Conservation (phyloP, 148 eudicot genomes). For the Vaccinium macrocarpon region DNA sequence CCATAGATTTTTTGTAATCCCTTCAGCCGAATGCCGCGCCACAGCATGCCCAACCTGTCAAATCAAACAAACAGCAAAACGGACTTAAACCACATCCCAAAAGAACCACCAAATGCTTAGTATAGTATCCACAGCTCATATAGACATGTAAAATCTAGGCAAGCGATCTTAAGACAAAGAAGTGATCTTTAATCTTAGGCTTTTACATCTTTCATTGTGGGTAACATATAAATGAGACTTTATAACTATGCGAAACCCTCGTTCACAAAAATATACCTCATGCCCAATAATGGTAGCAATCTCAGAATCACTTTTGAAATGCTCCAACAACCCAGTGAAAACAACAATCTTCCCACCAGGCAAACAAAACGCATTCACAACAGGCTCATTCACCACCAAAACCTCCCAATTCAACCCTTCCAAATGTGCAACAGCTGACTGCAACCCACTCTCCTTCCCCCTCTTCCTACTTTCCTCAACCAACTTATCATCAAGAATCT, state of each 20-base stretch:
- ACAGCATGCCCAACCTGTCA: slow-evolving; percentile 86
- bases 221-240: not conserved
- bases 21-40: slow-evolving; percentile 83
- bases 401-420: slow-evolving; percentile 91
- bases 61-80: slow-evolving; percentile 7
- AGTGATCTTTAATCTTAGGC: not conserved
- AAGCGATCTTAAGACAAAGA: not conserved
- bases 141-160: not conserved
- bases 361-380: slow-evolving; percentile 81
- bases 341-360: slow-evolving; percentile 98
- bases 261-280: slow-evolving; percentile 53
- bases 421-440: slow-evolving; percentile 53
- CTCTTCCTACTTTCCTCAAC: slow-evolving; percentile 69
- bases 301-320: slow-evolving; percentile 68
- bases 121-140: not conserved
- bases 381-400: slow-evolving; percentile 69
- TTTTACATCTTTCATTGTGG: not conserved
- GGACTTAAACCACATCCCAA: slow-evolving; percentile 7
- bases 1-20: slow-evolving; percentile 72
- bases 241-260: not conserved
- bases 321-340: slow-evolving; percentile 73
- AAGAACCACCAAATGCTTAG: not conserved
- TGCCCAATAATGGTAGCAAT: slow-evolving; percentile 87
- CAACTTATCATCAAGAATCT: slow-evolving; percentile 81
- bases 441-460: slow-evolving; percentile 38